phyloP scores from a whole-genome alignment of 768 basidiomycete species.

The Cantharellus anzutake region DNA sequence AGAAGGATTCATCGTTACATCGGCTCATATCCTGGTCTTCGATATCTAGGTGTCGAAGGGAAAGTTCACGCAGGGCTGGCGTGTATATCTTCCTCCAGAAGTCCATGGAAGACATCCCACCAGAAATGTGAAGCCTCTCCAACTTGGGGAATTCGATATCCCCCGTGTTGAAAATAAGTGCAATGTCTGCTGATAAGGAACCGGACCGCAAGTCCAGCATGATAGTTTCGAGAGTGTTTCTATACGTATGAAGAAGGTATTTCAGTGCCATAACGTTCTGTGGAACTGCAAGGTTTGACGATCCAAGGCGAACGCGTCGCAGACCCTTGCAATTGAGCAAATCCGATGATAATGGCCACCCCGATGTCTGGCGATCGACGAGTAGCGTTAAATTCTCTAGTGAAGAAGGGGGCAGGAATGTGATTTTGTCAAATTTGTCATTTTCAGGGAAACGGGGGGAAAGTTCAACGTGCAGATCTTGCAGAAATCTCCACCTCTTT shows the following conservation, averaged over 20 bases:
- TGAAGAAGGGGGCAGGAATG: constrained; percentile 8
- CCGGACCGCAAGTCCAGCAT: not conserved
- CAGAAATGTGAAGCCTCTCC: not conserved
- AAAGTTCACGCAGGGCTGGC: no score
- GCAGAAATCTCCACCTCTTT: constrained; percentile 5
- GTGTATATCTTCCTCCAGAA: no score
- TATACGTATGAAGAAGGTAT: constrained; percentile 9
- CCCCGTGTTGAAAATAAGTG: not conserved
- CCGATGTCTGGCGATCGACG: not conserved
- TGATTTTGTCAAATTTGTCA: constrained; percentile 4
- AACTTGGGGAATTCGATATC: not conserved
- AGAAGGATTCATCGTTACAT: no score
- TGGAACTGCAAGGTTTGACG: not conserved
- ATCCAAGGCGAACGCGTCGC: constrained; percentile 8
- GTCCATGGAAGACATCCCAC: not conserved
- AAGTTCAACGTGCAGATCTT: constrained; percentile 4
- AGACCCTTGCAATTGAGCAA: constrained; percentile 9
- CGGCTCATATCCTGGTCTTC: no score
- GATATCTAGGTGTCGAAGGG: no score
- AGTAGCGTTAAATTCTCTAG: constrained; percentile 7
- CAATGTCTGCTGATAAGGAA: not conserved
- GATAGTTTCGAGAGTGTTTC: constrained; percentile 6
- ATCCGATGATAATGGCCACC: constrained; percentile 10
- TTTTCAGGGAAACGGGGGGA: constrained; percentile 5
- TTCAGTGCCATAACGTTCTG: constrained; percentile 7